phyloP scores from a whole-genome alignment of 352 stramenopile genomes.

The Phytophthora citricola region DNA sequence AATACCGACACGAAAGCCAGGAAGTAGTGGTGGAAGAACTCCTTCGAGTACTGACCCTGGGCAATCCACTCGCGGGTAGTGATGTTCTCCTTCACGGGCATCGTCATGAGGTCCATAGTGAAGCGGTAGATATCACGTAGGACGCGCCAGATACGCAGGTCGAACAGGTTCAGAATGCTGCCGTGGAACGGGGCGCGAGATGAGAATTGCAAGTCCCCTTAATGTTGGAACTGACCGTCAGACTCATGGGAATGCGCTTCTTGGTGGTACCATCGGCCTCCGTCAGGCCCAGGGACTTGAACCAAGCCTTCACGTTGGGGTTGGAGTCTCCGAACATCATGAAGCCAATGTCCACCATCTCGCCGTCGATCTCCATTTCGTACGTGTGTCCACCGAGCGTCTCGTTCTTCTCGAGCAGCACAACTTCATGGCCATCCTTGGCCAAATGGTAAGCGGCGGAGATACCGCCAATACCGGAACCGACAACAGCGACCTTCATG shows the following conservation, averaged over 20 bases:
- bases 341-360: constrained; percentile 88
- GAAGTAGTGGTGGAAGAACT: constrained; percentile 91
- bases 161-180: constrained; percentile 68
- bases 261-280: constrained; percentile 84
- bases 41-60: constrained; percentile 73
- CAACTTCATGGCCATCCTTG: constrained; percentile 85
- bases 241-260: constrained; percentile 89
- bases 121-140: constrained; percentile 89
- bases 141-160: constrained; percentile 82
- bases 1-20: constrained; percentile 88
- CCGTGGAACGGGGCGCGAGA: constrained; percentile 79
- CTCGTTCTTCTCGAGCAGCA: constrained; percentile 85
- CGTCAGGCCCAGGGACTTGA: constrained; percentile 86
- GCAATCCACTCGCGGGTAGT: constrained; percentile 82
- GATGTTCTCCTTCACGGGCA: constrained; percentile 78
- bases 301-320: constrained; percentile 92
- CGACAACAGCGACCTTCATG: constrained; percentile 90
- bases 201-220: constrained; percentile 86
- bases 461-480: constrained; percentile 84
- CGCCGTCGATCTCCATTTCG: constrained; percentile 87
- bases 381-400: constrained; percentile 85
- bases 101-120: constrained; percentile 86
- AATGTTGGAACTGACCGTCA: constrained; percentile 86
- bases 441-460: constrained; percentile 86
- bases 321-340: constrained; percentile 93